Base-by-base conservation (phyloP, 1,284 basidiomycete genomes). In the Malassezia pachydermatis region DNA sequence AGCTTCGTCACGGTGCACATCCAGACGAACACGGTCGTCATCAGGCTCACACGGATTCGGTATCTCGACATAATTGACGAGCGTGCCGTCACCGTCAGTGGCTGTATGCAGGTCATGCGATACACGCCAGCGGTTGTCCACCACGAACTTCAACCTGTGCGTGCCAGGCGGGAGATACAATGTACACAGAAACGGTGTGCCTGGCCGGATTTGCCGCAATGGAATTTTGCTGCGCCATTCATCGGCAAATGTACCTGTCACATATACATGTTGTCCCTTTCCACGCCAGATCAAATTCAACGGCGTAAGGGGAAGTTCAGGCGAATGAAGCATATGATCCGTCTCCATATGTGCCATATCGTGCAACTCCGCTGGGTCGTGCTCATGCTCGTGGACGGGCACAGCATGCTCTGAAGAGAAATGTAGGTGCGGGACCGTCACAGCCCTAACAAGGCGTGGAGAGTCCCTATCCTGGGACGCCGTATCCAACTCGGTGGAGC, bases 121-220 rank as follows among this genome's bases (percentile, higher is more conserved):
- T 46, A 79, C 79, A 51, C 83, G 81, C 83, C 84, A 89, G 43
- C 83, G 80, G 51, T 87, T 84, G 73, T 98, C 94, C 52, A 98
- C 88, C 59, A 96, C 81, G 76, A 96, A 98, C 59, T 90, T 88
- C 69, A 96, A 79, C 54, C 92, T 86, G 70, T 98, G 90, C 2
- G 89, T 90, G 19, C 92, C 94, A 0, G 90, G 88, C 11, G 82
- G 80, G 19, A 71, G 55, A 38, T 70, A 63, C 11, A 71, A 51
- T 22, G 67, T 57, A 41, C 62, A 61, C 6, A 59, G 55, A 46
- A 67, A 65, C 8, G 50, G 44, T 10, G 39, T 45, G 32, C 62
- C 63, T 7, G 58, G 54, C 19, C 60, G 65, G 34, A 57, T 47
- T 24, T 54, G 60, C 28, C 58, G 54, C 42, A 71, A 50, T 0